phyloP scores from a whole-genome alignment of 2,329 filamentous ascomycete genomes.

The Ceratocystis cubensis region DNA sequence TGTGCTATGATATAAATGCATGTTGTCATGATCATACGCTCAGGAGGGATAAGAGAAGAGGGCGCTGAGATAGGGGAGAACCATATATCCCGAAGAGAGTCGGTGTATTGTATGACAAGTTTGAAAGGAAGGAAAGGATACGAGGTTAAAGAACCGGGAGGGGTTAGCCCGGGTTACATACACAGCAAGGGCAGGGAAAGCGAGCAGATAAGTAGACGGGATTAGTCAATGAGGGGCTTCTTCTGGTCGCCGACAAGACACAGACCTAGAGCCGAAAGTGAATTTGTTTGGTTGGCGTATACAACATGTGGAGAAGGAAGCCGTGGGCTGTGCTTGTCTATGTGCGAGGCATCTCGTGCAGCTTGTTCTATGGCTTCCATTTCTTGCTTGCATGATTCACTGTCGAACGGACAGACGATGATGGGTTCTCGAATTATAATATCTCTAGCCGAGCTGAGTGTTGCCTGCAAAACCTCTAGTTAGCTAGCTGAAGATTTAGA shows the following conservation, averaged over 20 bases:
- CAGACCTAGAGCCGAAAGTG: constrained; percentile 48
- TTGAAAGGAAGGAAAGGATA: neutral
- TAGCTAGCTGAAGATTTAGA: constrained; percentile 31
- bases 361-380: constrained; percentile 97
- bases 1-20: neutral
- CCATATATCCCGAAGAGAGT: neutral
- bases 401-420: constrained; percentile 88
- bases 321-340: constrained; percentile 80
- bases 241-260: constrained; percentile 52
- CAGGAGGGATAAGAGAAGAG: neutral
- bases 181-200: neutral
- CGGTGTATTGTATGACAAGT: neutral
- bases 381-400: constrained; percentile 92
- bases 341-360: constrained; percentile 77
- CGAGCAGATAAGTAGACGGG: neutral
- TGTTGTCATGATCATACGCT: neutral
- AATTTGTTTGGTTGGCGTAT: constrained; percentile 58
- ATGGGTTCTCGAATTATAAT: constrained; percentile 84
- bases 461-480: constrained; percentile 44
- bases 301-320: constrained; percentile 84
- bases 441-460: constrained; percentile 71
- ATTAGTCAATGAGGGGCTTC: constrained; percentile 51
- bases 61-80: neutral
- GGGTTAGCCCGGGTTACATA: neutral
- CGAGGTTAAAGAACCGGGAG: neutral